A percentile compares a stretch with the other conserved stretches of the same genome.
Conservation (phyloP, 176 grass and related monocot genomes). For the Echinochloa phyllopogon region DNA sequence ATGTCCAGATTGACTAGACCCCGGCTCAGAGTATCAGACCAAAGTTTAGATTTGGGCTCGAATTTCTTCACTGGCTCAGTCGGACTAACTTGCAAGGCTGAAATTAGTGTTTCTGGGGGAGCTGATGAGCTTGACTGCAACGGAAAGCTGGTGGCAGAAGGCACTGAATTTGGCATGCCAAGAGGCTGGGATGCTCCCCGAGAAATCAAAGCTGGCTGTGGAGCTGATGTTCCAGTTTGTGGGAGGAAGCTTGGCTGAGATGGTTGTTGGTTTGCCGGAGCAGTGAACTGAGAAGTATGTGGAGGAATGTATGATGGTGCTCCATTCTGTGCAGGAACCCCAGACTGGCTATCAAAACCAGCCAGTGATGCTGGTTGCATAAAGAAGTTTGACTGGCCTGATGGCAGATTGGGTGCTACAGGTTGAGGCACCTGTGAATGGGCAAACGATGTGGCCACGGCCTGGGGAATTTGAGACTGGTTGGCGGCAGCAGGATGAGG, state of each 20-base stretch:
- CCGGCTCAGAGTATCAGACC: conserved; percentile 90
- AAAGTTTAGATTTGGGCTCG: conserved; percentile 86
- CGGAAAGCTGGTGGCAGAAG: conserved; percentile 47
- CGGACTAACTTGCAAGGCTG: conserved; percentile 59
- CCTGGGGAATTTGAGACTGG: conserved; percentile 39
- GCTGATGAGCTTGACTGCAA: conserved; percentile 56
- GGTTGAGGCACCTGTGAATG: conserved; percentile 42
- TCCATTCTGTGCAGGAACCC: conserved; percentile 49
- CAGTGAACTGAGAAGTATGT: conserved; percentile 47
- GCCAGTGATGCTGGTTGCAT: conserved; percentile 37
- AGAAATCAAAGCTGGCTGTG: conserved; percentile 49
- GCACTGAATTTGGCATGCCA: conserved; percentile 39
- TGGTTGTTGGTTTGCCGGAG: conserved; percentile 45
- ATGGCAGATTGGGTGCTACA: conserved; percentile 34
- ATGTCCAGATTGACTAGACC: conserved; percentile 96
- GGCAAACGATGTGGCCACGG: conserved; percentile 41
- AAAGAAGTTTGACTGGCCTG: conserved; percentile 42
- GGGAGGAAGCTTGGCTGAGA: conserved; percentile 52
- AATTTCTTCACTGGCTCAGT: conserved; percentile 79
- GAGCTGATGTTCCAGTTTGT: conserved; percentile 31
- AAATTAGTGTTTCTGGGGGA: conserved; percentile 62
- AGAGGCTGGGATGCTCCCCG: conserved; percentile 59
- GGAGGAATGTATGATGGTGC: conserved; percentile 42
- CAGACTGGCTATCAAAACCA: conserved; percentile 18
- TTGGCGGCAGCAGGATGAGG: conserved; percentile 32